Evolutionary conservation across 768 basidiomycete species (phyloP).

Genomic region (Russula olivacea): DNA sequence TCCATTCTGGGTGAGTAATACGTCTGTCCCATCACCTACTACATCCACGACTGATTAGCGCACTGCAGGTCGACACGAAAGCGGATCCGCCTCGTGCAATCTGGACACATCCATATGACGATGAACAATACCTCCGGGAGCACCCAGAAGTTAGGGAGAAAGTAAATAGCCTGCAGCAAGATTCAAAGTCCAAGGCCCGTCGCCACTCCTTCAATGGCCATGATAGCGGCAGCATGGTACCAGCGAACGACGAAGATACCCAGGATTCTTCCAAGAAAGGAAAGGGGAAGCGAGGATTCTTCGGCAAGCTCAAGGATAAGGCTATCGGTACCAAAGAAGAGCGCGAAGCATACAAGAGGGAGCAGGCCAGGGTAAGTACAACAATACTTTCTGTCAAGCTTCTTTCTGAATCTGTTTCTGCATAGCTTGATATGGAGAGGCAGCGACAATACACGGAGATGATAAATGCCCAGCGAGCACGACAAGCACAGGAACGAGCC

Average conservation of each 20-base stretch:
- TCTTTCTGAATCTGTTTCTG: not conserved
- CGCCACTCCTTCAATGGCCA: constrained; percentile 23
- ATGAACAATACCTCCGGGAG: constrained; percentile 53
- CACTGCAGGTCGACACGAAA: constrained; percentile 54
- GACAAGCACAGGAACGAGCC: not conserved
- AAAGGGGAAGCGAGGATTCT: constrained; percentile 45
- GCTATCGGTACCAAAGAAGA: constrained; percentile 60
- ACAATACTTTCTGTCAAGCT: not conserved
- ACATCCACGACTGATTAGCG: not conserved
- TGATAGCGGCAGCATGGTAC: constrained; percentile 26
- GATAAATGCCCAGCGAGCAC: not conserved
- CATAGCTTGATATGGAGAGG: constrained; percentile 20
- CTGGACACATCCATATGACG: constrained; percentile 70
- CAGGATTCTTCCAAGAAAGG: not conserved
- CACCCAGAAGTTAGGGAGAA: constrained; percentile 46
- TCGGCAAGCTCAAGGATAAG: constrained; percentile 59
- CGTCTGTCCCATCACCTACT: not conserved
- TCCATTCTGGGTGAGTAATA: constrained; percentile 44
- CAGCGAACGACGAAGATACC: not conserved
- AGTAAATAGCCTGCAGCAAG: constrained; percentile 24
- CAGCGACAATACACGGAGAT: constrained; percentile 1
- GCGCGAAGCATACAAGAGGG: constrained; percentile 41
- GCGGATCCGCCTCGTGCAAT: constrained; percentile 58
- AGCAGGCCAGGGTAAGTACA: constrained; percentile 31
- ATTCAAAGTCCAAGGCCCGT: constrained; percentile 12